Evolutionary conservation across 2,329 filamentous ascomycete genomes (phyloP).

Genomic region (Fusarium nodosum): DNA sequence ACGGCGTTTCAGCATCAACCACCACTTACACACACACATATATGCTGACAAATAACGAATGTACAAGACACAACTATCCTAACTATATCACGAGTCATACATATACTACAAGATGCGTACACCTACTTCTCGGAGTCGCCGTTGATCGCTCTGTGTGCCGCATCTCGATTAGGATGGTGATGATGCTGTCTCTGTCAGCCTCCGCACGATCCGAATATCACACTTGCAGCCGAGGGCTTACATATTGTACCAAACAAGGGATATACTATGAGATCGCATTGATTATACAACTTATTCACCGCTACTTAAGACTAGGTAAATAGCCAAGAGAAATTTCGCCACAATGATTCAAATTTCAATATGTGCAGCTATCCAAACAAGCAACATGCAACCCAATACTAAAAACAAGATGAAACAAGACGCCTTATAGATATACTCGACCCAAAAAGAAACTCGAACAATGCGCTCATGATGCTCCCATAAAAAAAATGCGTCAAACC

Average conservation of each 20-base stretch:
- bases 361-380: neutral
- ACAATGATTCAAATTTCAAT: neutral
- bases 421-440: constrained; percentile 8
- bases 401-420: constrained; percentile 6
- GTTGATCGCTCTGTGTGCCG: constrained; percentile 7
- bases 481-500: constrained; percentile 5
- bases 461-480: constrained; percentile 9
- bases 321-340: neutral
- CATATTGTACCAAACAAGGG: neutral
- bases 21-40: constrained; percentile 4
- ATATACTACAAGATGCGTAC: constrained; percentile 17
- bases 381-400: neutral
- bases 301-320: constrained; percentile 3
- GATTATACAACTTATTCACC: constrained; percentile 8
- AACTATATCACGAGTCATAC: neutral
- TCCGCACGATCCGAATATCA: constrained; percentile 27
- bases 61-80: neutral
- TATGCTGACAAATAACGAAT: neutral
- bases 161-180: constrained; percentile 17
- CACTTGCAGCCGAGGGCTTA: constrained; percentile 2
- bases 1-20: constrained; percentile 11
- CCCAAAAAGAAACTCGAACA: constrained; percentile 4
- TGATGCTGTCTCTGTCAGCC: constrained; percentile 6
- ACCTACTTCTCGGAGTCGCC: constrained; percentile 35
- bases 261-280: neutral